Conservation (phyloP, 2,329 filamentous ascomycete species). For the Fusarium solani-melongenae region DNA sequence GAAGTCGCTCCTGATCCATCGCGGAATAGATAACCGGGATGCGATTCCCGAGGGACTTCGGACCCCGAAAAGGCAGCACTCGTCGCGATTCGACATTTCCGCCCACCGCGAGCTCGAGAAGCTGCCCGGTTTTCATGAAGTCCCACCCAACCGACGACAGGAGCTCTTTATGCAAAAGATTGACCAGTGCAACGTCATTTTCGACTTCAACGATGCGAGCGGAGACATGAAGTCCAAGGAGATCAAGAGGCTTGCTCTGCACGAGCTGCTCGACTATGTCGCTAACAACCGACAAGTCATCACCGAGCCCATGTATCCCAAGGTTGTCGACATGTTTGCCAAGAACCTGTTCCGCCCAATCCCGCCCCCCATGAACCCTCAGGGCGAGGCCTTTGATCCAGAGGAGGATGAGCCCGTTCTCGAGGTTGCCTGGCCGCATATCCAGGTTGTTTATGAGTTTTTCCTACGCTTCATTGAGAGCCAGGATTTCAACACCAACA, state of each 20-base stretch:
- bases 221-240: constrained; percentile 99
- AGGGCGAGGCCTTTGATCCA: constrained; percentile 97
- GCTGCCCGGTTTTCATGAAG: constrained; percentile 96
- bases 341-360: constrained; percentile 99
- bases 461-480: constrained; percentile 99
- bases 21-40: constrained; percentile 90
- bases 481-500: constrained; percentile 99
- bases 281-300: constrained; percentile 99
- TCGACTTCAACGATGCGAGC: constrained; percentile 98
- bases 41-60: constrained; percentile 89
- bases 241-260: constrained; percentile 95
- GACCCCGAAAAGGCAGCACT: constrained; percentile 96
- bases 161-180: constrained; percentile 99
- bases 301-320: constrained; percentile 98
- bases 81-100: constrained; percentile 97
- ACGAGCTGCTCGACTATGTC: constrained; percentile 97
- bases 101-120: constrained; percentile 97
- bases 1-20: constrained; percentile 89
- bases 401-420: constrained; percentile 98
- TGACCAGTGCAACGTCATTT: constrained; percentile 99
- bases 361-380: constrained; percentile 95
- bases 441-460: constrained; percentile 99
- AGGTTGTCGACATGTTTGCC: constrained; percentile 98
- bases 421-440: constrained; percentile 98
- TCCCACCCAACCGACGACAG: constrained; percentile 91